Evolutionary conservation across 192 early-diverging fungal species (phyloP).

Genomic region (Coemansia erecta): DNA sequence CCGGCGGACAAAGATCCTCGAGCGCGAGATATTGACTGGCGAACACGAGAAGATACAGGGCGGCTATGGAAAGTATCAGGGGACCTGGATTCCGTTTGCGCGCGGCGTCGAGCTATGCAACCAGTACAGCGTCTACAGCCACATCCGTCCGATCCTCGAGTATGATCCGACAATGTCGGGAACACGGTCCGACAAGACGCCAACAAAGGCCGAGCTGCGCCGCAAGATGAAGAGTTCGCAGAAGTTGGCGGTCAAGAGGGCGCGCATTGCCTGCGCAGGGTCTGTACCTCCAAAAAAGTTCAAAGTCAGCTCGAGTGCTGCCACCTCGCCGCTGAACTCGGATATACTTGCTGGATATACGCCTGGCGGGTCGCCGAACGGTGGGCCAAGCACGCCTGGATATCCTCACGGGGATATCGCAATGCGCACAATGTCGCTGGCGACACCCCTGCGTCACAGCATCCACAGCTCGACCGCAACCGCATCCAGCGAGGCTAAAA

Average conservation of each 20-base stretch:
- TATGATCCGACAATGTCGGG: slow-evolving; percentile 64
- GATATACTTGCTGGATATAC: slow-evolving; percentile 17
- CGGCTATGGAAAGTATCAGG: slow-evolving; percentile 98
- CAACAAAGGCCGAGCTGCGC: slow-evolving; percentile 56
- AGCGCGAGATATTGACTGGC: slow-evolving; percentile 84
- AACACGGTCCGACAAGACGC: slow-evolving; percentile 53
- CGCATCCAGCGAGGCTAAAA: background rate
- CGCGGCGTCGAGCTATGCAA: slow-evolving; percentile 77
- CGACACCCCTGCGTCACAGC: slow-evolving; percentile 19
- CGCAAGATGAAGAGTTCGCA: slow-evolving; percentile 31
- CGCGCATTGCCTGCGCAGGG: background rate
- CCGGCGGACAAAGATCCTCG: slow-evolving; percentile 88
- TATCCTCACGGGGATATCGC: slow-evolving; percentile 13
- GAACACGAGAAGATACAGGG: slow-evolving; percentile 96
- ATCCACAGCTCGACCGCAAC: slow-evolving; percentile 30
- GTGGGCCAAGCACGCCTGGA: slow-evolving; percentile 30
- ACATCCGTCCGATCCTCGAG: slow-evolving; percentile 78
- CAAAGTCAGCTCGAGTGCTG: slow-evolving; percentile 22
- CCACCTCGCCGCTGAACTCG: slow-evolving; percentile 48
- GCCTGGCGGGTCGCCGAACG: slow-evolving; percentile 11
- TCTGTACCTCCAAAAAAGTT: slow-evolving; percentile 12
- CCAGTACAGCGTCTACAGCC: slow-evolving; percentile 72
- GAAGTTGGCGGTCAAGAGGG: slow-evolving; percentile 21
- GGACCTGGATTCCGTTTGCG: slow-evolving; percentile 86
- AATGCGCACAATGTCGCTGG: slow-evolving; percentile 8